These are phyloP conservation scores for Malus hybrid DNA, from an alignment of 331 rosid genomes.

Conservation along the genomic window DNA sequence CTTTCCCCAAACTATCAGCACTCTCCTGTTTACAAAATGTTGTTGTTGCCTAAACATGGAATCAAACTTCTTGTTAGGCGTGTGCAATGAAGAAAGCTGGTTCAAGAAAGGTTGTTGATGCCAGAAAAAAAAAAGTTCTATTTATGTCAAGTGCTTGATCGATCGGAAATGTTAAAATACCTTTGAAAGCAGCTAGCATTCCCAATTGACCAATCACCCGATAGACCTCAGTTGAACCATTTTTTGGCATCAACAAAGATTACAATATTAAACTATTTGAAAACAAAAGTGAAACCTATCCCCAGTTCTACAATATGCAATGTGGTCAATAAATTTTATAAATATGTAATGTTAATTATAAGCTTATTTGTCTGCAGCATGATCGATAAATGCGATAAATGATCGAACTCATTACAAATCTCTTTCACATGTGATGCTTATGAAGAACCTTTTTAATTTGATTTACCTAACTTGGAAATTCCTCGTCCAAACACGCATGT, in stretches of 20 bases:
- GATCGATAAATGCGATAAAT: no score
- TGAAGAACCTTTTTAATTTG: no score
- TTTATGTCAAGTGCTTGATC: no score
- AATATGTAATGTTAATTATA: neutral
- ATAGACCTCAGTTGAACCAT: no score
- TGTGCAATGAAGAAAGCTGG: neutral
- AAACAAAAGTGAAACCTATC: neutral
- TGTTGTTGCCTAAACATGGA: slow-evolving; percentile 20
- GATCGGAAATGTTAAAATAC: no score
- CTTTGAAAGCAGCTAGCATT: no score
- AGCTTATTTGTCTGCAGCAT: neutral
- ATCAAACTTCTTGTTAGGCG: neutral
- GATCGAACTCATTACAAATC: no score
- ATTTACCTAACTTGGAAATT: no score
- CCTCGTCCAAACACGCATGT: no score
- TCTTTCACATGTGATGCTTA: no score
- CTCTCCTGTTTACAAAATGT: slow-evolving; percentile 19
- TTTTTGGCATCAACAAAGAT: no score
- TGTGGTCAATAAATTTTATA: neutral
- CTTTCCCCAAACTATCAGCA: slow-evolving; percentile 16
- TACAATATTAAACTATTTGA: neutral
- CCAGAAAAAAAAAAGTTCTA: neutral
- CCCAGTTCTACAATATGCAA: neutral
- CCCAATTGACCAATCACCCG: no score
- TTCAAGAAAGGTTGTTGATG: neutral